A percentile compares a stretch with the other conserved stretches of the same genome.
Evolutionary conservation across 2,329 filamentous ascomycete species (phyloP).

Genomic region (Phaeosphaeriaceae sp.): DNA sequence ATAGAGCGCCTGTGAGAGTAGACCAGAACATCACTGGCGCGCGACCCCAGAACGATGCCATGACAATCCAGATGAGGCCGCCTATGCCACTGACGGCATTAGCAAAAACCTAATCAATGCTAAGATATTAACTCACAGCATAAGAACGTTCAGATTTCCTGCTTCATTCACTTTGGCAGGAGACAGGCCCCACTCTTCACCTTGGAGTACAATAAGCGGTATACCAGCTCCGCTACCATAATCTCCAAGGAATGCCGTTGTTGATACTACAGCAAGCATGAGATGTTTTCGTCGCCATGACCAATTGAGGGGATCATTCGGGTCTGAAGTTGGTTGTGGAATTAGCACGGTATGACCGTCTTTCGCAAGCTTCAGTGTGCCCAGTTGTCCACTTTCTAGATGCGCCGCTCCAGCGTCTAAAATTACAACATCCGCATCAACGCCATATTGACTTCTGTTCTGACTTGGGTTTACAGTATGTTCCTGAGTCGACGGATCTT

Average conservation of each 20-base stretch:
- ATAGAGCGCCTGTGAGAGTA: constrained; percentile 50
- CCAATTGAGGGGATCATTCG: constrained; percentile 63
- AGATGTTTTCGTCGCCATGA: constrained; percentile 55
- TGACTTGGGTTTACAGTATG: neutral
- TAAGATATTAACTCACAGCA: constrained; percentile 47
- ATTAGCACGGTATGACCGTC: constrained; percentile 56
- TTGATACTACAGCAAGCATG: constrained; percentile 57
- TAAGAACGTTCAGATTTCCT: constrained; percentile 61
- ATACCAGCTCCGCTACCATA: constrained; percentile 53
- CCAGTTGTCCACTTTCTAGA: constrained; percentile 28
- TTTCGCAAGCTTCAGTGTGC: constrained; percentile 44
- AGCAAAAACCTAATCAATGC: neutral
- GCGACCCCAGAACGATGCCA: constrained; percentile 30
- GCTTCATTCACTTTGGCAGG: constrained; percentile 60
- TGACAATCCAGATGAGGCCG: constrained; percentile 41
- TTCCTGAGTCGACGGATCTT: neutral
- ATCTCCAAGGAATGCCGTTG: constrained; percentile 58
- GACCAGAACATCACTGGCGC: constrained; percentile 54
- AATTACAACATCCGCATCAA: constrained; percentile 28
- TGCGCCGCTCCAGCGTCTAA: constrained; percentile 28
- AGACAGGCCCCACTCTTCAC: constrained; percentile 57
- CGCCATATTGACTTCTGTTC: constrained; percentile 19
- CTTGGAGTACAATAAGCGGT: constrained; percentile 37
- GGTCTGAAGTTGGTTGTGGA: constrained; percentile 58
- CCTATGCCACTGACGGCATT: constrained; percentile 36